phyloP scores from a whole-genome alignment of 495 filamentous ascomycete species.

The Penicillium egyptiacum region DNA sequence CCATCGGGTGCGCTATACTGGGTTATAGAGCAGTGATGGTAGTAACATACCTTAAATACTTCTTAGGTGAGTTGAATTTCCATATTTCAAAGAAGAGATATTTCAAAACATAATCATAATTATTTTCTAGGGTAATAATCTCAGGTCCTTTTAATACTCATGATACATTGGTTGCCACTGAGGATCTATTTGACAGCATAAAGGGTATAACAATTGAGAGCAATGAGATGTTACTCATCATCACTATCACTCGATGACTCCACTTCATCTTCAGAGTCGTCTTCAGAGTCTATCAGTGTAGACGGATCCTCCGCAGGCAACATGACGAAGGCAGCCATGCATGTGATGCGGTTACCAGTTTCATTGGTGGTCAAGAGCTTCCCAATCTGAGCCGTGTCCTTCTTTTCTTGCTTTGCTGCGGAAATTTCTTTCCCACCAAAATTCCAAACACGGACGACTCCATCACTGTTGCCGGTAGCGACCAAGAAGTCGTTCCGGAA shows the following conservation, averaged over 20 bases:
- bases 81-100: not conserved
- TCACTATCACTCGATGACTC: conserved; percentile 51
- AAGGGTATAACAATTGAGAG: conserved; percentile 28
- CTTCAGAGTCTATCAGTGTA: conserved; percentile 36
- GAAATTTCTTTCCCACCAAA: conserved; percentile 41
- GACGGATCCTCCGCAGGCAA: conserved; percentile 40
- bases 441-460: conserved; percentile 73
- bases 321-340: conserved; percentile 85
- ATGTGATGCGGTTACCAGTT: conserved; percentile 88
- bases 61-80: not conserved
- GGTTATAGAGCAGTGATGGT: not conserved
- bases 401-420: conserved; percentile 30
- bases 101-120: not conserved
- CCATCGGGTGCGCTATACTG: not conserved
- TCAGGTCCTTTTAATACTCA: conserved; percentile 6
- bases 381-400: conserved; percentile 61
- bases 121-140: not conserved
- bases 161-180: conserved; percentile 20
- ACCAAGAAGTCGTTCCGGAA: conserved; percentile 51
- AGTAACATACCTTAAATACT: not conserved
- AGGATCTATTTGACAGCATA: conserved; percentile 24
- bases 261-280: conserved; percentile 38
- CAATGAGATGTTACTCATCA: conserved; percentile 32
- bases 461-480: conserved; percentile 81
- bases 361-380: conserved; percentile 74